Evolutionary conservation across 768 basidiomycete genomes (phyloP), one percentile per base, ranked within the genome.

Genomic region (Agaricus sinodeliciosus): DNA sequence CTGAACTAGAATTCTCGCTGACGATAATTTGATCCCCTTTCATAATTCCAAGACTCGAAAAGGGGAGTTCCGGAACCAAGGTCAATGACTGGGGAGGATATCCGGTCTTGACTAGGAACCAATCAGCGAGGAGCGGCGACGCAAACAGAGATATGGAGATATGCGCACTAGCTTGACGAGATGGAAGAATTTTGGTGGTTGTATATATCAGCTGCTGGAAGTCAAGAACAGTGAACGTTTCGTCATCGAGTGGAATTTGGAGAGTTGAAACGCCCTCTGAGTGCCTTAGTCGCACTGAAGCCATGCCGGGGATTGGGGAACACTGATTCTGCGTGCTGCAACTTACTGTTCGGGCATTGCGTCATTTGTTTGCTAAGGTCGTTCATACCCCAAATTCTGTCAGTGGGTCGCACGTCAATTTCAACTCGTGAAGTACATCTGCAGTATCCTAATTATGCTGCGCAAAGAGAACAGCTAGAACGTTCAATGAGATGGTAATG

Each of bases 11-110:
- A 43, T 12, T 22, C 48, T 51, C 55, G 57, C 15, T 62, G 42
- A 96, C 88, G 60, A 95, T 87, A 56, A 98, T 75, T 69, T 93
- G 91, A 49, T 97, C 95, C 2, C 93, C 90, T 13, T 72, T 65
- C 53, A 78, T 75, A 27, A 97, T 74, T 12, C 88, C 90, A 26
- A 97, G 77, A 34, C 86, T 85, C 0, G 85, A 76, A 34, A 95
- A 57, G 0, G 90, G 82, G 19, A 90, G 76, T 55, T 87, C 83
- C 3, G 89, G 85, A 28, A 88, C 71, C 35, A 88, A 68, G 4
- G 84, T 82, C 39, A 96, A 74, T 1, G 80, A 59, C 40, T 76
- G 79, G 0, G 92, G 94, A 3, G 94, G 94, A 65, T 95, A 97
- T 36, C 94, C 92, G 13, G 79, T 72, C 69, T 84, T 90, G 54